phyloP scores from a whole-genome alignment of 1,284 basidiomycete genomes.

The Cutaneotrichosporon sp. region DNA sequence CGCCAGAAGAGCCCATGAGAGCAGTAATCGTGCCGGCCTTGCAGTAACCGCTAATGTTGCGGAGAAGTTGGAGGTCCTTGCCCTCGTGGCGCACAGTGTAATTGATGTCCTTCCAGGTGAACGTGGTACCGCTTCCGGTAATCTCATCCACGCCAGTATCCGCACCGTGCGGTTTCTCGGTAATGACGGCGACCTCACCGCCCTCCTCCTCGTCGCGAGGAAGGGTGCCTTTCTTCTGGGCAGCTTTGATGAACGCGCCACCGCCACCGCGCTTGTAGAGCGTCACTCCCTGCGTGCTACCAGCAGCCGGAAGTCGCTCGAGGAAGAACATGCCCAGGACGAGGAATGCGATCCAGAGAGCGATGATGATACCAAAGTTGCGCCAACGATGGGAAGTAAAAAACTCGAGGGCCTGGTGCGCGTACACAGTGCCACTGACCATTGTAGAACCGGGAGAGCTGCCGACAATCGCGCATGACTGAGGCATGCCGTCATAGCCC shows the following conservation, averaged over 20 bases:
- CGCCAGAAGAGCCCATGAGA: conserved; percentile 54
- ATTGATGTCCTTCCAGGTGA: conserved; percentile 55
- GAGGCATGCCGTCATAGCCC: conserved; percentile 35
- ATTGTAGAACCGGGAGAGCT: conserved; percentile 23
- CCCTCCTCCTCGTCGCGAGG: conserved; percentile 35
- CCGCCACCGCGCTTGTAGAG: conserved; percentile 40
- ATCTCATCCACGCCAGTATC: not conserved
- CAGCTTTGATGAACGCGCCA: conserved; percentile 17
- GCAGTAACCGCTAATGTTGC: conserved; percentile 57
- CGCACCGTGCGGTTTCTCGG: conserved; percentile 14
- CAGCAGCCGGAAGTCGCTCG: conserved; percentile 37
- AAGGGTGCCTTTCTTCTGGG: conserved; percentile 27
- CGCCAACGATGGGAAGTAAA: conserved; percentile 52
- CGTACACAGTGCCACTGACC: conserved; percentile 41
- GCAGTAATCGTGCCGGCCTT: conserved; percentile 57
- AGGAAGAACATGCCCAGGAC: conserved; percentile 26
- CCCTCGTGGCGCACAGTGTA: conserved; percentile 54
- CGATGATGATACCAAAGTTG: conserved; percentile 55
- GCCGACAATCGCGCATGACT: conserved; percentile 52
- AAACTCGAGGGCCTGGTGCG: conserved; percentile 50
- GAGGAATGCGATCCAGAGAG: conserved; percentile 41
- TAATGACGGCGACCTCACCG: conserved; percentile 12
- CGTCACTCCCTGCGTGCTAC: conserved; percentile 39
- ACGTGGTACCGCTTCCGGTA: conserved; percentile 26
- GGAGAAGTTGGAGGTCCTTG: conserved; percentile 52